Percentiles rank a stretch among this genome's conserved stretches.
phyloP scores from a whole-genome alignment of 1,284 basidiomycete genomes.

The Ganoderma leucocontextum region DNA sequence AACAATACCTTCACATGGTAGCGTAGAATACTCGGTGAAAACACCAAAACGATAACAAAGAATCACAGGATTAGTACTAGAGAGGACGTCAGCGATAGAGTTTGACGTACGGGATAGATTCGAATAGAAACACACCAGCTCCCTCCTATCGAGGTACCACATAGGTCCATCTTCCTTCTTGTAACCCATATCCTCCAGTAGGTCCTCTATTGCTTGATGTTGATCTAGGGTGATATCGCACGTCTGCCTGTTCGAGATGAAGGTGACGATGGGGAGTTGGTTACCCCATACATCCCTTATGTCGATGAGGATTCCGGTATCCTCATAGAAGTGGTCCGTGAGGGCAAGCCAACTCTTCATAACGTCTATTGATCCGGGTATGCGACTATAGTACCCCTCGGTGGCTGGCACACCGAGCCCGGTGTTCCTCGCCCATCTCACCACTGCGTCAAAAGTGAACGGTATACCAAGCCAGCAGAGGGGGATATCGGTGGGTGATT shows the following conservation, averaged over 20 bases:
- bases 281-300: neutral
- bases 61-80: neutral
- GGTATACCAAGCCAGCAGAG: slow-evolving; percentile 1
- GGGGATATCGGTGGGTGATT: neutral
- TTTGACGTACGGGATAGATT: neutral
- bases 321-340: neutral
- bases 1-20: neutral
- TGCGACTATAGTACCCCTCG: neutral
- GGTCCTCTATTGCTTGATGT: neutral
- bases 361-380: neutral
- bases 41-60: neutral
- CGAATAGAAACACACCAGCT: neutral
- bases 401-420: neutral
- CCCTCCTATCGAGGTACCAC: slow-evolving; percentile 4
- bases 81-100: neutral
- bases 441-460: neutral
- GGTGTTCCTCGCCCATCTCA: neutral
- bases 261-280: neutral
- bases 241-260: neutral
- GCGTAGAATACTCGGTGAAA: neutral
- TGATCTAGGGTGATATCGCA: neutral
- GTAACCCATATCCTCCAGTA: neutral
- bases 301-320: neutral
- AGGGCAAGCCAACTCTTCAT: neutral
- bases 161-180: neutral